phyloP scores from a whole-genome alignment of 108 stramenopile genomes.

The Cyclostephanos tholiformis region DNA sequence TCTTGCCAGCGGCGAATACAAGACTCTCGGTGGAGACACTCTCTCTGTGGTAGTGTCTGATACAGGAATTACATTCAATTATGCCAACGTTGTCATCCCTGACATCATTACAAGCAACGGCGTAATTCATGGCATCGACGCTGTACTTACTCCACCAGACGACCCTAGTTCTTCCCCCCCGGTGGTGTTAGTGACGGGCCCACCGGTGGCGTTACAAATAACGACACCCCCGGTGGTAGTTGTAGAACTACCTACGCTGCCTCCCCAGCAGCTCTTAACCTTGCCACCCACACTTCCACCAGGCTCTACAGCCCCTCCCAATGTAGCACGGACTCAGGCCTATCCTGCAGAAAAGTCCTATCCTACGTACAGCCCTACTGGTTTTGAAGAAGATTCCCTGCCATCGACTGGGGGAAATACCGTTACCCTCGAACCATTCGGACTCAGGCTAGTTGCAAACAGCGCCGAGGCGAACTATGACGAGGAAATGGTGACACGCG shows the following conservation, averaged over 20 bases:
- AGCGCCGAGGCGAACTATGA: conserved; percentile 14
- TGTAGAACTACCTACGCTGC: neutral
- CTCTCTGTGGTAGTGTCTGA: neutral
- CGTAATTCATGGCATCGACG: conserved; percentile 56
- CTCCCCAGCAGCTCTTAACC: neutral
- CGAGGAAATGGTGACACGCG: conserved; percentile 15
- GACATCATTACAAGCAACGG: conserved; percentile 59
- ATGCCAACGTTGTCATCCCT: conserved; percentile 26
- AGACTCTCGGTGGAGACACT: conserved; percentile 14
- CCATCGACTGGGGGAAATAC: conserved; percentile 8
- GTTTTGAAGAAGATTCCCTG: neutral
- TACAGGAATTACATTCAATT: conserved; percentile 27
- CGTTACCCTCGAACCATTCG: conserved; percentile 24
- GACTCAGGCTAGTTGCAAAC: conserved; percentile 11
- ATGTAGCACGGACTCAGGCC: neutral
- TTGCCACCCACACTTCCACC: neutral
- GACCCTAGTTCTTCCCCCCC: neutral
- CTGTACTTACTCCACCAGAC: conserved; percentile 44
- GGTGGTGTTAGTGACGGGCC: neutral
- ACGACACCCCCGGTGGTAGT: neutral
- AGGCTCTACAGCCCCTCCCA: neutral
- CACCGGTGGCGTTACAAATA: neutral
- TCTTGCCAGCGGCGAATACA: neutral
- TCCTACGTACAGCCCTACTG: conserved; percentile 28
- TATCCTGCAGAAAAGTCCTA: neutral